Base-by-base conservation (phyloP, 768 basidiomycete species). In the Serendipita vermifera region DNA sequence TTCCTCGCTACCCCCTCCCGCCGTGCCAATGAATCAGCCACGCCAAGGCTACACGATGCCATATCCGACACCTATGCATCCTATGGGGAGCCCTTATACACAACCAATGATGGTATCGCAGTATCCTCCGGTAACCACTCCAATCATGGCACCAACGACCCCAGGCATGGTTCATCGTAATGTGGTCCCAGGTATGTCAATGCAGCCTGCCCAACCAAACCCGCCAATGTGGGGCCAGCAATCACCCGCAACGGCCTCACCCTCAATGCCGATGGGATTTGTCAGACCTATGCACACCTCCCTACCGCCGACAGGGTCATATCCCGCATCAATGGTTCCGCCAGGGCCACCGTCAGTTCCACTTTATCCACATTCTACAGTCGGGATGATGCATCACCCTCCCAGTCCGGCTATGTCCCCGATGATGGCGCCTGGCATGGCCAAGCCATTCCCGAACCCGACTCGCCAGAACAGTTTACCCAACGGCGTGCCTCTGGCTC, bases 321-420 rank as follows among this genome's bases (percentile, higher is more conserved):
- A 33, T 26, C 33, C 9, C 53, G 17, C 13, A 48, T 62, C 38
- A 60, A 56, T 38, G 60, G 51, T 14, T 59, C 59, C 6, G 39
- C 55, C 32, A 33, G 59, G n/a, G 61, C 58, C 46, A 58, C 9
- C 62, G 39, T 5, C 61, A 59, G 55, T 35, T 58, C 65, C 70
- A 14, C 69, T 74, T 33, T 71, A 73, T 38, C 71, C 71, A 56
- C 72, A 74, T 15, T 69, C 76, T 51, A 73, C 71, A 63, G 58
- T 68, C 33, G 71, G 68, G 55, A 80, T 87, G 75, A 74, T 85
- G 70, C 80, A 77, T 60, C 82, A 82, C 63, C 80, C 85, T 14
- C 84, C 85, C 3, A 78, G 73, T 57, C 82, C 83, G 33, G 70
- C 72, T n/a, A 64, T 84, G 55, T 26, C 46, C 5, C 9, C 46